These are phyloP conservation scores for Nicotiana tomentosiformis DNA, from an alignment of 257 asterid species.

Conservation along the genomic window DNA sequence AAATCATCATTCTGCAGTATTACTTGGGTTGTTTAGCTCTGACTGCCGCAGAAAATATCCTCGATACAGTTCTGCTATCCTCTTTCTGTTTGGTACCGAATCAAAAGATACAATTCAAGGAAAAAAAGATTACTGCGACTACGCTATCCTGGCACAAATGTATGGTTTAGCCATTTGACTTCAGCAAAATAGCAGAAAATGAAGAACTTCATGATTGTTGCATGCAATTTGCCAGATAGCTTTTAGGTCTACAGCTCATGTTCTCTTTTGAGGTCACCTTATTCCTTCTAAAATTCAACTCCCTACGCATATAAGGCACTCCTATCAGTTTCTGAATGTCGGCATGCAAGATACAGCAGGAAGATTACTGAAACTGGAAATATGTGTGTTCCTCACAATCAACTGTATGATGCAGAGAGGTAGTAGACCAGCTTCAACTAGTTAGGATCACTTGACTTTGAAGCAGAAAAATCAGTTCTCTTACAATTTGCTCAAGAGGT, in stretches of 20 bases:
- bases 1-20: slow-evolving; percentile 19
- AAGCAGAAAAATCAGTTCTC: neutral
- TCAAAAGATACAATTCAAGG: slow-evolving; percentile 23
- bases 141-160: neutral
- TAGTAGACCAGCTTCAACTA: neutral
- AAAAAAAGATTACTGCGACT: neutral
- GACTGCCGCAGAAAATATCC: slow-evolving; percentile 57
- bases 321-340: neutral
- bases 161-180: neutral
- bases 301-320: neutral
- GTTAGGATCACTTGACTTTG: neutral
- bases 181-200: neutral
- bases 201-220: neutral
- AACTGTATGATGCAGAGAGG: neutral
- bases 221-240: neutral
- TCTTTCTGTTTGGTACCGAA: slow-evolving; percentile 52
- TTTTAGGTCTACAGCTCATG: neutral
- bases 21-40: slow-evolving; percentile 32
- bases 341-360: neutral
- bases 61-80: slow-evolving; percentile 54
- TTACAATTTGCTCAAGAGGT: neutral
- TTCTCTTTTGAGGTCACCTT: neutral
- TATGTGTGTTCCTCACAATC: neutral
- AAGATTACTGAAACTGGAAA: neutral
- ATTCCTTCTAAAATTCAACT: slow-evolving; percentile 1